Base-by-base conservation (phyloP, 2,329 filamentous ascomycete genomes). In the Trichoderma koningii region DNA sequence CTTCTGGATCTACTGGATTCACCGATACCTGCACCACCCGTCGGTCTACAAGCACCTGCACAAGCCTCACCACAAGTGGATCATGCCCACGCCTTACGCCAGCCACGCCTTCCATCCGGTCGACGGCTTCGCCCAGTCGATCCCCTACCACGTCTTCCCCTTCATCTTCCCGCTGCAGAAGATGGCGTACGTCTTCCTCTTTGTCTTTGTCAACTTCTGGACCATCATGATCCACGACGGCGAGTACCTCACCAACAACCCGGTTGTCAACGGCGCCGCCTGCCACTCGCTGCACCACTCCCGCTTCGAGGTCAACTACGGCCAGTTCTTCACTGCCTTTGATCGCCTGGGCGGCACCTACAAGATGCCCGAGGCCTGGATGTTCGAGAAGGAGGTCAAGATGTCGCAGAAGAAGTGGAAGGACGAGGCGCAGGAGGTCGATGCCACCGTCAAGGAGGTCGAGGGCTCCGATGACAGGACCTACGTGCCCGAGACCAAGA, bases 21-120 rank as follows among this genome's bases (percentile, higher is more conserved):
- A 96, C 81, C 89, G 93, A 65, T 89, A 86, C 65, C 84, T 96
- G 67, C 93, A 97, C 79, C 89, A 93, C 78, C 91, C 91, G 17
- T 74, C 80, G 61, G 71, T 79, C 59, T 98, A 98, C 86, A 96
- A 93, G 82, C 82, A 83, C 70, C 84, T 97, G 56, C 94, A 98
- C 86, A 98, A 98, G 86, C 89, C 93, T 70, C 94, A 98, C 80
- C 94, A 98, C 87, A 97, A 97, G 82, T 98, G 94, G 94, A 97
- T 98, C 79, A 96, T 97, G 92, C 94, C 94, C 3, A 96, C 92
- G 3, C 94, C 94, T 0, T 97, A 87, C 76, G 93, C 94, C 48
- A 93, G 89, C 71, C 91, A 97, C 75, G 94, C 94, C 65, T 98
- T 98, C 85, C 93, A 98, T 81, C 93, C 94, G 1, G 76, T 97